Conservation (phyloP, 2,329 filamentous ascomycete species). For the Stagonosporopsis vannaccii region DNA sequence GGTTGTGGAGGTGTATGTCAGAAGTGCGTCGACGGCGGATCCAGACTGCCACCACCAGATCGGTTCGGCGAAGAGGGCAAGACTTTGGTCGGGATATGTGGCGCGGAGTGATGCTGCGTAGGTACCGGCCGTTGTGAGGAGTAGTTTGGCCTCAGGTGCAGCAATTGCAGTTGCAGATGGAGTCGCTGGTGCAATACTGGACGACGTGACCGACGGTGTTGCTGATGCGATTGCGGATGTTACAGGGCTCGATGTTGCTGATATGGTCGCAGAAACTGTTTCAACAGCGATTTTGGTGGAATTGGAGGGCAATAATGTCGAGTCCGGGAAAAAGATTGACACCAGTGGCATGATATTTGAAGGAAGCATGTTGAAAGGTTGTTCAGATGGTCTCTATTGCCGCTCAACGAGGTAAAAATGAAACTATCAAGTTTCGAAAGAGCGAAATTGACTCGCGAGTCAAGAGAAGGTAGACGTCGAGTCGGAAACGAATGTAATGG, state of each 20-base stretch:
- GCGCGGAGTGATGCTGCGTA: constrained; percentile 28
- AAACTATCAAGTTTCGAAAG: background rate
- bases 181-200: background rate
- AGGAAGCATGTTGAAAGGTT: constrained; percentile 1
- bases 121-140: constrained; percentile 23
- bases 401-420: background rate
- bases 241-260: background rate
- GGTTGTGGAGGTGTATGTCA: constrained; percentile 53
- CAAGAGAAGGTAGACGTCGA: constrained; percentile 12
- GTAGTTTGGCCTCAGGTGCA: constrained; percentile 14
- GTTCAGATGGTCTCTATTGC: background rate
- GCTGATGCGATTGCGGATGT: background rate
- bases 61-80: constrained; percentile 30
- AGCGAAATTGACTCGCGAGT: constrained; percentile 10
- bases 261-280: background rate
- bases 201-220: background rate
- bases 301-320: constrained; percentile 1
- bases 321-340: constrained; percentile 14
- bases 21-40: constrained; percentile 32
- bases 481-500: constrained; percentile 16
- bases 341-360: constrained; percentile 7
- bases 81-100: constrained; percentile 26
- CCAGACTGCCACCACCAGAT: constrained; percentile 46
- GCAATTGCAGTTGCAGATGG: constrained; percentile 2
- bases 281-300: background rate